A percentile compares a stretch with the other conserved stretches of the same genome.
Evolutionary conservation across 1,284 basidiomycete genomes (phyloP).

Genomic region (Ganoderma multipileum): DNA sequence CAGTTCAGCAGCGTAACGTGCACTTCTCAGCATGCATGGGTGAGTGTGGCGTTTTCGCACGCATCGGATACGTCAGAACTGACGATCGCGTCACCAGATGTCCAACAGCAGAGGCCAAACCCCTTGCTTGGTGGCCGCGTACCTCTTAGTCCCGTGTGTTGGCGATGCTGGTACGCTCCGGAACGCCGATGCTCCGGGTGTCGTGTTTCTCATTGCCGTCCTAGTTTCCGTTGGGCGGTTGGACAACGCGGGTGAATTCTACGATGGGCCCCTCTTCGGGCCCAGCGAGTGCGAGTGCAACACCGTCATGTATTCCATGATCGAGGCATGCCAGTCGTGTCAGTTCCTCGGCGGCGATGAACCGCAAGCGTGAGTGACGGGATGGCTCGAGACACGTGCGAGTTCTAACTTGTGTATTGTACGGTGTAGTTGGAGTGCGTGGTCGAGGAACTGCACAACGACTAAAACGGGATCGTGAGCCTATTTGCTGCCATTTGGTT

Average conservation of each 20-base stretch:
- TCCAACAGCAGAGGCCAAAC: neutral
- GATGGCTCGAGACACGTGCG: neutral
- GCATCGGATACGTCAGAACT: neutral
- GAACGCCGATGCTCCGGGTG: too few relatives aligned
- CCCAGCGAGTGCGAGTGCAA: slow-evolving; percentile 11
- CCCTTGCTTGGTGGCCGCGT: neutral
- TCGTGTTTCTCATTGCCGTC: neutral
- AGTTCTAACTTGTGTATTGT: neutral
- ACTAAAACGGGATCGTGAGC: neutral
- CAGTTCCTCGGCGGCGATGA: neutral
- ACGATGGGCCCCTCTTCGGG: neutral
- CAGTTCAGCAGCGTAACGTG: neutral
- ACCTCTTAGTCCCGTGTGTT: neutral
- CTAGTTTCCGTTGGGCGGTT: neutral
- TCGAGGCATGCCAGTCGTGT: neutral
- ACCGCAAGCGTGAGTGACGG: neutral
- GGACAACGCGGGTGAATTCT: neutral
- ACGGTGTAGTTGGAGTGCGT: neutral
- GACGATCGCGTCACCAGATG: neutral
- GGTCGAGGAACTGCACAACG: neutral
- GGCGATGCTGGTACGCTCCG: neutral
- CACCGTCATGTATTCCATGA: slow-evolving; percentile 12
- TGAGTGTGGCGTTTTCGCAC: neutral
- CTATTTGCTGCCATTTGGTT: neutral
- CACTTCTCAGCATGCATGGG: neutral